Conservation (phyloP, 331 rosid genomes). For the Phaseolus coccineus region DNA sequence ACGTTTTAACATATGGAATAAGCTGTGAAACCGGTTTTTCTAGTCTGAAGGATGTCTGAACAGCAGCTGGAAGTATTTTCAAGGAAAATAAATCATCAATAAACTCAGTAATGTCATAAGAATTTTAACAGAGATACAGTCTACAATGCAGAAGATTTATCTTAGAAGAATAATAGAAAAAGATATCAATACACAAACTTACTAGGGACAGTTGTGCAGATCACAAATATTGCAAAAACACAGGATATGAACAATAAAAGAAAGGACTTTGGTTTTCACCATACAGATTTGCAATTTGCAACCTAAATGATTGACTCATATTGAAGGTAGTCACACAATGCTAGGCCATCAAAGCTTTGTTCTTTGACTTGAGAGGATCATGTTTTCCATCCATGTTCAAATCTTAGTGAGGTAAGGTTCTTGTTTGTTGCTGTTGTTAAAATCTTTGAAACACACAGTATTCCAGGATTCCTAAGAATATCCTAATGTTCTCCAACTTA, state of each 20-base stretch:
- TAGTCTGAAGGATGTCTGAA: slow-evolving; percentile 79
- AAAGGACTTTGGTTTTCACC: slow-evolving; percentile 19
- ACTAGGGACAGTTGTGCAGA: slow-evolving; percentile 13
- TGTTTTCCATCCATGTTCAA: slow-evolving; percentile 23
- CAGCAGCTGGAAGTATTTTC: slow-evolving; percentile 68
- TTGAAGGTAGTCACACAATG: slow-evolving; percentile 1
- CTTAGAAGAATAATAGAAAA: slow-evolving; percentile 9
- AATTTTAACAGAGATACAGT: slow-evolving; percentile 10
- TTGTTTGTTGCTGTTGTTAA: neutral
- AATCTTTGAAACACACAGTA: slow-evolving; percentile 19
- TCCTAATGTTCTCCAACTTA: neutral
- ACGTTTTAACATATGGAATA: slow-evolving; percentile 67
- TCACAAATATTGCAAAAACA: slow-evolving; percentile 15
- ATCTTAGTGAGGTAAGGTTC: neutral
- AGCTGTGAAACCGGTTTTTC: slow-evolving; percentile 80
- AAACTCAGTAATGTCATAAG: slow-evolving; percentile 11
- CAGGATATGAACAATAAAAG: slow-evolving; percentile 28
- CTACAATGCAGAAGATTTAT: slow-evolving; percentile 5
- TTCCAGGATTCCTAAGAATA: slow-evolving; percentile 1
- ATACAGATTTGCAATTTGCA: slow-evolving; percentile 19
- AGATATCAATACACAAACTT: slow-evolving; percentile 24
- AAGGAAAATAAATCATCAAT: slow-evolving; percentile 22
- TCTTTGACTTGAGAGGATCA: neutral
- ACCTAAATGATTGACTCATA: neutral
- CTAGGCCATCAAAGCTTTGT: slow-evolving; percentile 28